Percentiles rank a stretch among this genome's conserved stretches.
phyloP scores from a whole-genome alignment of 2,329 filamentous ascomycete species.

The Fusarium begoniae region DNA sequence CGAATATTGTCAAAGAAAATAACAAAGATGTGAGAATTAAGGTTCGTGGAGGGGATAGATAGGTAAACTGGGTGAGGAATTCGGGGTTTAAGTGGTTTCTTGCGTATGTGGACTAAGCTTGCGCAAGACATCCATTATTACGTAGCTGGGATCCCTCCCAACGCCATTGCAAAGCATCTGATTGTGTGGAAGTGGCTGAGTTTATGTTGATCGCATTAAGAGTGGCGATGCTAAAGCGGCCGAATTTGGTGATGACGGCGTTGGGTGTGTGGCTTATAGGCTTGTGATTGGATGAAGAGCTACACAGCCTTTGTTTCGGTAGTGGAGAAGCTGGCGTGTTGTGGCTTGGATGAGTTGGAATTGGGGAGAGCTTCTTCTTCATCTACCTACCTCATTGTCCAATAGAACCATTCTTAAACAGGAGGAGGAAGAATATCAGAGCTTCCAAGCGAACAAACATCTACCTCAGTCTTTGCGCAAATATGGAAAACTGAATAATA shows the following conservation, averaged over 20 bases:
- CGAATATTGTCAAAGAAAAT: not conserved
- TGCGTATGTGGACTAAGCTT: not conserved
- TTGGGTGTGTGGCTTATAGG: conserved; percentile 23
- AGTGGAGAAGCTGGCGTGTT: conserved; percentile 5
- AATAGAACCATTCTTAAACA: not conserved
- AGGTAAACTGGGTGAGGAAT: not conserved
- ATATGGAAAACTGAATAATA: not conserved
- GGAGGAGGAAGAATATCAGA: not conserved
- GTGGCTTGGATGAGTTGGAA: conserved; percentile 14
- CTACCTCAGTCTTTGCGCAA: not conserved
- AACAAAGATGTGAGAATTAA: not conserved
- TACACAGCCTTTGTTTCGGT: conserved; percentile 30
- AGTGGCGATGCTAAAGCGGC: conserved; percentile 24
- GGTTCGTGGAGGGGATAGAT: not conserved
- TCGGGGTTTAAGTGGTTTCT: conserved; percentile 28
- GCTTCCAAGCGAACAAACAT: not conserved
- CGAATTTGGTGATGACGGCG: conserved; percentile 27
- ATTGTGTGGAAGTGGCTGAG: conserved; percentile 8
- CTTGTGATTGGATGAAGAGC: conserved; percentile 7
- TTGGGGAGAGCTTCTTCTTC: not conserved
- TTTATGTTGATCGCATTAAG: conserved; percentile 11
- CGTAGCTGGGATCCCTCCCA: conserved; percentile 10
- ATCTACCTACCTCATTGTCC: not conserved
- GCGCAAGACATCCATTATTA: conserved; percentile 31
- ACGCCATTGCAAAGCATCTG: conserved; percentile 16